Conservation (phyloP, 495 filamentous ascomycete genomes). For the Lasiosphaeris hirsuta region DNA sequence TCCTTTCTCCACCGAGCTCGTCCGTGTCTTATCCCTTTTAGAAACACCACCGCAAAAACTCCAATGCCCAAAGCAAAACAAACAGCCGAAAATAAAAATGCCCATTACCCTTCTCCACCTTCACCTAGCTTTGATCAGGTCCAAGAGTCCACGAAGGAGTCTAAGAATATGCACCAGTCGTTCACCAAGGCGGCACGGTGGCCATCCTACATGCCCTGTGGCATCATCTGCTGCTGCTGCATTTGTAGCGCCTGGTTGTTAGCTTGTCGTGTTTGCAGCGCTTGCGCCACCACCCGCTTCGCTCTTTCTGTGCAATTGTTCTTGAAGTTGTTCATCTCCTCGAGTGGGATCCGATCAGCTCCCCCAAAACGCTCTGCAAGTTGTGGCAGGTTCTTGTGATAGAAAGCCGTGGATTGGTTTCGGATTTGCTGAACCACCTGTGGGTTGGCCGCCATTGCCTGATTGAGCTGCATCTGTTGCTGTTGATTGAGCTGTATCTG, state of each 20-base stretch:
- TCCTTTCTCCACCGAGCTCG: too few relatives aligned
- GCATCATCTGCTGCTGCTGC: constrained; percentile 30
- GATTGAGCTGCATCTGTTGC: constrained; percentile 1
- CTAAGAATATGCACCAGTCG: too few relatives aligned
- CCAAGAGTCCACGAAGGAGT: too few relatives aligned
- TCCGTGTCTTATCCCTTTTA: too few relatives aligned
- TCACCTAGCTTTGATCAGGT: too few relatives aligned
- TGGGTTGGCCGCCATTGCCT: constrained; percentile 4
- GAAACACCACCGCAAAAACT: too few relatives aligned
- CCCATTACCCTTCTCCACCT: too few relatives aligned
- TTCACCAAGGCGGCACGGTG: too few relatives aligned
- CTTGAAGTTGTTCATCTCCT: constrained; percentile 33
- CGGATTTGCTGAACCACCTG: constrained; percentile 18
- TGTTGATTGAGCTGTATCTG: constrained; percentile 33
- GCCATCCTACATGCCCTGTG: constrained; percentile 25
- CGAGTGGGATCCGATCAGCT: constrained; percentile 32
- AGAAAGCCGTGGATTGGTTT: constrained; percentile 39
- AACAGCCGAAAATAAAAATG: too few relatives aligned
- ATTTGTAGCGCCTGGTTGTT: constrained; percentile 17
- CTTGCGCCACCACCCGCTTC: constrained; percentile 12
- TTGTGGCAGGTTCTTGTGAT: constrained; percentile 47
- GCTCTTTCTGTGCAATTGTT: constrained; percentile 22
- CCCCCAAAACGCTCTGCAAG: constrained; percentile 39
- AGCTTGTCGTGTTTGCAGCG: not conserved
- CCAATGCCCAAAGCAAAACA: too few relatives aligned